Base-by-base conservation (phyloP, 1,139 yeast genomes). In the Sugiyamaella neomexicana region DNA sequence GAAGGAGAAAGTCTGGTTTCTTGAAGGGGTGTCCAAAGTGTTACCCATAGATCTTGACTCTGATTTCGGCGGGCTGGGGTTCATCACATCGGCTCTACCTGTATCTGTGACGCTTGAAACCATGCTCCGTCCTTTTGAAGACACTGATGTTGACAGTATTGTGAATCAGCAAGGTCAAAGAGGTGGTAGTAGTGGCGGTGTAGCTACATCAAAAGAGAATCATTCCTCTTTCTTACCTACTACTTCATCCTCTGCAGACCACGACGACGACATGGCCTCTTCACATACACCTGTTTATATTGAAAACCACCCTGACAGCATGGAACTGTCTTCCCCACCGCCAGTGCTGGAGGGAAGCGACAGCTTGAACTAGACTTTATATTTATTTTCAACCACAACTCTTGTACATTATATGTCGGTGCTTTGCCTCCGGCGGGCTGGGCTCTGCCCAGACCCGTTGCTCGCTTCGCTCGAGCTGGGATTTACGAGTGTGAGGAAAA, bases 1-100 rank as follows among this genome's bases (percentile, higher is more conserved):
- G 86, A 88, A 86, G 67, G 95, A 89, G 63, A 81, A 82, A 63
- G 95, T 90, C 13, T 91, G 98, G 98, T 91, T 91, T 64, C 76
- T 91, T 60, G 96, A 90, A 69, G 97, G 97, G 1, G 96, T 91
- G 1, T 81, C 95, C 4, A 83, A 83, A 57, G 96, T 89, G 0
- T 76, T 91, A 39, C 75, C 75, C 2, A 70, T 71, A 23, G 75
- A 72, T 52, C 64, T 66, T 62, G 75, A 72, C 55, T 58, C 62
- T 13, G 69, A 71, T 56, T 65, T 61, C 47, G 75, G 75, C 6
- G 74, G 74, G 0, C 64, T 71, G 17, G 74, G 72, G 1, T 71
- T 70, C 55, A 68, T 71, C 20, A 69, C 71, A 4, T 60, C 62
- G 12, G 74, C 74, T 1, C 59, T 71, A 20, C 71, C 72, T 6